Conservation (phyloP, 352 stramenopile genomes). For the Pythium monospermum region DNA sequence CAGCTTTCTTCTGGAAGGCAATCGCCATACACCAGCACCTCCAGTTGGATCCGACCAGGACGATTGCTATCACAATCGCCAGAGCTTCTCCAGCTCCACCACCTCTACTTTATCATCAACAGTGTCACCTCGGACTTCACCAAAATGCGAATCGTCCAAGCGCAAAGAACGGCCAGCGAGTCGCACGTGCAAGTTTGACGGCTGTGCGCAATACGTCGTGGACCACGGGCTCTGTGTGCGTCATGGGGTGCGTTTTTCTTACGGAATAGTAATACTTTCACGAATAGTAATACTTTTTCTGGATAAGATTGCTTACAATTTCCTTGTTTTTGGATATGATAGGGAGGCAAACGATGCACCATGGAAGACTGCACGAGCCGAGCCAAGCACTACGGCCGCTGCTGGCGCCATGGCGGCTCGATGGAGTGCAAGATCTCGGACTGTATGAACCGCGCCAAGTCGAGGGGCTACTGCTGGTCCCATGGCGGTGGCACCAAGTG, state of each 20-base stretch:
- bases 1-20: slow-evolving; percentile 60
- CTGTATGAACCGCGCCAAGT: slow-evolving; percentile 78
- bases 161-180: slow-evolving; percentile 31
- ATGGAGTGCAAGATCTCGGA: slow-evolving; percentile 62
- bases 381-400: slow-evolving; percentile 63
- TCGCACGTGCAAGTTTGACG: slow-evolving; percentile 62
- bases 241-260: slow-evolving; percentile 37
- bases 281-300: not conserved
- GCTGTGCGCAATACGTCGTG: slow-evolving; percentile 66
- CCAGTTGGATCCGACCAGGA: not conserved
- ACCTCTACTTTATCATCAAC: not conserved
- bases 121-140: not conserved
- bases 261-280: not conserved
- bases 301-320: too few species aligned
- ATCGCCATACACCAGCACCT: slow-evolving; percentile 7
- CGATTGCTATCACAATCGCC: slow-evolving; percentile 1
- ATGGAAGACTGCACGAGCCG: slow-evolving; percentile 52
- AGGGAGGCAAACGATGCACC: slow-evolving; percentile 62
- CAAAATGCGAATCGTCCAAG: not conserved
- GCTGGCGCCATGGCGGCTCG: slow-evolving; percentile 68
- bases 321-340: not conserved
- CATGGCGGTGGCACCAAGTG: slow-evolving; percentile 78
- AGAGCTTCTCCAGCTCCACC: not conserved
- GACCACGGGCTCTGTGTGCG: slow-evolving; percentile 66
- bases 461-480: slow-evolving; percentile 73